Percentiles rank a stretch among this genome's conserved stretches.
These are phyloP conservation scores for Triticum timopheevii DNA, from an alignment of 176 grass and related monocot genomes.

Conservation along the genomic window DNA sequence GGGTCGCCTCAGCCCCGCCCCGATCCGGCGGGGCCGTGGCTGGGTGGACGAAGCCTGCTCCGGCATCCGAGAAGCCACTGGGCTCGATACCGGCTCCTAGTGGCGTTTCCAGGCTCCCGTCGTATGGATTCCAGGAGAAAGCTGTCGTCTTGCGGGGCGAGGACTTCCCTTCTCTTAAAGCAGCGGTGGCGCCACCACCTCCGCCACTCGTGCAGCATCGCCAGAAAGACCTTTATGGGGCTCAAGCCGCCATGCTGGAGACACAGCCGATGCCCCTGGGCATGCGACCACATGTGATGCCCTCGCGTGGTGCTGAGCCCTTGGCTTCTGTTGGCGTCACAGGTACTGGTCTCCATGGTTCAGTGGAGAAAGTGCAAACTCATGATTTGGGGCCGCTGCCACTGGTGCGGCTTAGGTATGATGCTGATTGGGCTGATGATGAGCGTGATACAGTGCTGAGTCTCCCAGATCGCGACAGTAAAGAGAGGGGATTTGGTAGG, in stretches of 20 bases:
- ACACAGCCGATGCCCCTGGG: constrained; percentile 40
- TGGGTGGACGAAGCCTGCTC: constrained; percentile 78
- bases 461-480: constrained; percentile 66
- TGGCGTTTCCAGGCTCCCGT: background rate
- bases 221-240: constrained; percentile 57
- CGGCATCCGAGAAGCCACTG: constrained; percentile 42
- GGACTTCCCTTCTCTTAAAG: constrained; percentile 91
- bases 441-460: constrained; percentile 85
- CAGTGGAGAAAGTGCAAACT: constrained; percentile 43
- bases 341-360: constrained; percentile 26
- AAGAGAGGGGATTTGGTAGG: constrained; percentile 58
- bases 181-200: constrained; percentile 51
- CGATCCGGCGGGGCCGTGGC: constrained; percentile 50
- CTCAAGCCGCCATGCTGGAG: constrained; percentile 25
- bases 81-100: constrained; percentile 31
- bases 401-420: constrained; percentile 53
- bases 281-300: constrained; percentile 80
- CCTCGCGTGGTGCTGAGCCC: constrained; percentile 38
- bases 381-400: constrained; percentile 59
- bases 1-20: constrained; percentile 38
- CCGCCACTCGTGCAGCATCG: constrained; percentile 47
- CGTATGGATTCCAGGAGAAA: constrained; percentile 58
- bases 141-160: constrained; percentile 79
- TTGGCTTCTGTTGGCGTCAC: constrained; percentile 24
- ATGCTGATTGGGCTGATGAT: constrained; percentile 96